phyloP scores from a whole-genome alignment of 192 early-diverging fungal species.

The Coemansia sp. region DNA sequence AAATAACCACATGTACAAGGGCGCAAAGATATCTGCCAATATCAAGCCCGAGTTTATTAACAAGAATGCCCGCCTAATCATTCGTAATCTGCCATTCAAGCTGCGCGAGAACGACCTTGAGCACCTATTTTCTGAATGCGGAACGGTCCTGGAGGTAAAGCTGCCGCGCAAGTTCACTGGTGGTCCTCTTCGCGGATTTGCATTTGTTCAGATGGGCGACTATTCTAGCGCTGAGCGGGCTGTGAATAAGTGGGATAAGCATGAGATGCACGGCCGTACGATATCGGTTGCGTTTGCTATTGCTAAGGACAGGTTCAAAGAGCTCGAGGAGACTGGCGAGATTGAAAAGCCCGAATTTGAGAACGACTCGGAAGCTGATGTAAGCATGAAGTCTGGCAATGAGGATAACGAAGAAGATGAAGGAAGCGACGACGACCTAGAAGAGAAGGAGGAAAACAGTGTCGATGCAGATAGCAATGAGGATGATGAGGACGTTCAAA shows the following conservation, averaged over 20 bases:
- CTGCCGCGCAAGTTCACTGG: constrained; percentile 74
- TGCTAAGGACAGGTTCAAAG: constrained; percentile 70
- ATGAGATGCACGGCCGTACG: constrained; percentile 66
- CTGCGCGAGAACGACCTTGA: constrained; percentile 66
- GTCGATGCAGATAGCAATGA: constrained; percentile 20
- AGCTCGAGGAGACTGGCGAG: constrained; percentile 62
- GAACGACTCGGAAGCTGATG: constrained; percentile 18
- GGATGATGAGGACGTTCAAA: constrained; percentile 42
- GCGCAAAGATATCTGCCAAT: constrained; percentile 57
- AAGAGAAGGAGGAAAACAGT: constrained; percentile 25
- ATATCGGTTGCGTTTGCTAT: constrained; percentile 87
- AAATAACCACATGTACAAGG: constrained; percentile 78
- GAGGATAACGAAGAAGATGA: constrained; percentile 51
- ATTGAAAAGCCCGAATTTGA: constrained; percentile 48
- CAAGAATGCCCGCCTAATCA: constrained; percentile 77
- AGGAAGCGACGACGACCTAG: constrained; percentile 21
- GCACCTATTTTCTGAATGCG: constrained; percentile 65
- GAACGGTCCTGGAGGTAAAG: constrained; percentile 69
- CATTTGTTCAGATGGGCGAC: constrained; percentile 84
- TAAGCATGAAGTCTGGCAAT: constrained; percentile 34
- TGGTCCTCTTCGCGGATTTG: constrained; percentile 85
- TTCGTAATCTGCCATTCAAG: constrained; percentile 86
- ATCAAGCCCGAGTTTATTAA: constrained; percentile 53
- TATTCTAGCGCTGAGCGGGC: constrained; percentile 70
- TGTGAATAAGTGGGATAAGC: constrained; percentile 71